A percentile compares a stretch with the other conserved stretches of the same genome.
phyloP scores from a whole-genome alignment of 1,139 yeast species.

The Suhomyces bokatorum region DNA sequence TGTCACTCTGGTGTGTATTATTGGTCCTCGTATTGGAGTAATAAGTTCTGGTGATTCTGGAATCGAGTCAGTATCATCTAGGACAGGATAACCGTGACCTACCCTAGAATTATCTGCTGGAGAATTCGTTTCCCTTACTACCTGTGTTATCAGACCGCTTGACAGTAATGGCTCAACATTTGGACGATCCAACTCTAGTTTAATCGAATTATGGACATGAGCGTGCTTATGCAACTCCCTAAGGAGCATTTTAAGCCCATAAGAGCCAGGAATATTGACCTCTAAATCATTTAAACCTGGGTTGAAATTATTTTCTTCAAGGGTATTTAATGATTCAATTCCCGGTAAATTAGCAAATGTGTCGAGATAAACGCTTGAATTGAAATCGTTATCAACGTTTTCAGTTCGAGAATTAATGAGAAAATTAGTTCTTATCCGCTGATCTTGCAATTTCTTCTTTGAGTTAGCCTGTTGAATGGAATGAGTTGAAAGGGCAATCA shows the following conservation, averaged over 20 bases:
- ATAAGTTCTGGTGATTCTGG: too few species aligned
- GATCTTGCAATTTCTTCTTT: constrained; percentile 23
- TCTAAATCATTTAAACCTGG: constrained; percentile 16
- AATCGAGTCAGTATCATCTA: too few species aligned
- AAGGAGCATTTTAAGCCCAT: constrained; percentile 36
- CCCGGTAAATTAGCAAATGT: constrained; percentile 32
- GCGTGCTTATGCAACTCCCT: constrained; percentile 36
- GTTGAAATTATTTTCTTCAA: constrained; percentile 22
- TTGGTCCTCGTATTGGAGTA: background rate
- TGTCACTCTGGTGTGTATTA: background rate
- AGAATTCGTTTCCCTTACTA: background rate
- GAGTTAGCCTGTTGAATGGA: constrained; percentile 25
- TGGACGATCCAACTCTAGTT: constrained; percentile 6
- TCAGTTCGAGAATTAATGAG: background rate
- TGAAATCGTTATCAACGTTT: background rate
- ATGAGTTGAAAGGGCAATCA: constrained; percentile 38
- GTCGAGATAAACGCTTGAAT: constrained; percentile 25
- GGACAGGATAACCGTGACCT: too few species aligned
- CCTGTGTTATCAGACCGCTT: background rate
- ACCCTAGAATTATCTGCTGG: background rate
- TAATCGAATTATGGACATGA: constrained; percentile 11
- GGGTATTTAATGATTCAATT: constrained; percentile 29
- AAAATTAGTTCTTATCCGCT: constrained; percentile 33
- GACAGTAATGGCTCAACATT: background rate
- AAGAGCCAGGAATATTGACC: constrained; percentile 26